These are phyloP conservation scores for Orbilia javanica DNA, from an alignment of 2,329 filamentous ascomycete genomes.

Conservation along the genomic window DNA sequence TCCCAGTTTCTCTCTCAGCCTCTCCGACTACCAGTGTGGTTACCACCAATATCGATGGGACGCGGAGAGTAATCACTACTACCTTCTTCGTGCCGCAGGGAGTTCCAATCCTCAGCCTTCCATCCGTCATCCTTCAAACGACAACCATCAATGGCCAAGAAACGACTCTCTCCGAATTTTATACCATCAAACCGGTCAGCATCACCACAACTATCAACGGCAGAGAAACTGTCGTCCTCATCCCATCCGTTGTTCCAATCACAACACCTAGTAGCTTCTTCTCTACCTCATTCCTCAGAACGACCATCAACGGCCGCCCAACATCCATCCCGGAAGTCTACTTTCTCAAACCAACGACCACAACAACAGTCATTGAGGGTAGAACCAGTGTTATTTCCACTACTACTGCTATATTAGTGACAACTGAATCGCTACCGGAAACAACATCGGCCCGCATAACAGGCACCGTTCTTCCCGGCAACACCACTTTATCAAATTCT, in stretches of 20 bases:
- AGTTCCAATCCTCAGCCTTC: conserved; percentile 39
- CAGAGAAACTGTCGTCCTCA: conserved; percentile 27
- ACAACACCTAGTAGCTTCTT: conserved; percentile 44
- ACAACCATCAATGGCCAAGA: conserved; percentile 34
- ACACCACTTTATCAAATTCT: conserved; percentile 28
- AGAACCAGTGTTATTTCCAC: conserved; percentile 46
- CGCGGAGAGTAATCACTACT: conserved; percentile 24
- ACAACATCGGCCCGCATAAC: not conserved
- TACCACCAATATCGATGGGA: conserved; percentile 38
- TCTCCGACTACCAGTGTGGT: conserved; percentile 22
- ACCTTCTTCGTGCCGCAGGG: conserved; percentile 46
- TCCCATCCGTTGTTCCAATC: conserved; percentile 37
- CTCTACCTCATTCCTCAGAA: conserved; percentile 40
- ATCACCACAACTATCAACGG: conserved; percentile 46
- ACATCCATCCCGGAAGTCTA: conserved; percentile 43
- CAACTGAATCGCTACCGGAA: conserved; percentile 1
- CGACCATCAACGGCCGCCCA: conserved; percentile 36
- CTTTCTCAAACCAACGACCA: conserved; percentile 44
- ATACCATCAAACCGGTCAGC: conserved; percentile 45
- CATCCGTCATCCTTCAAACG: conserved; percentile 41
- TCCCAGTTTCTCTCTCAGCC: conserved; percentile 52
- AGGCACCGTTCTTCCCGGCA: not conserved
- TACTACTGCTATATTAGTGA: conserved; percentile 27
- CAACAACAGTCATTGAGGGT: conserved; percentile 45
- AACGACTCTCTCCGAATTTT: conserved; percentile 44